A percentile compares a stretch with the other conserved stretches of the same genome.
Conservation (phyloP, 805 yeast genomes). For the Pichia eremophila region DNA sequence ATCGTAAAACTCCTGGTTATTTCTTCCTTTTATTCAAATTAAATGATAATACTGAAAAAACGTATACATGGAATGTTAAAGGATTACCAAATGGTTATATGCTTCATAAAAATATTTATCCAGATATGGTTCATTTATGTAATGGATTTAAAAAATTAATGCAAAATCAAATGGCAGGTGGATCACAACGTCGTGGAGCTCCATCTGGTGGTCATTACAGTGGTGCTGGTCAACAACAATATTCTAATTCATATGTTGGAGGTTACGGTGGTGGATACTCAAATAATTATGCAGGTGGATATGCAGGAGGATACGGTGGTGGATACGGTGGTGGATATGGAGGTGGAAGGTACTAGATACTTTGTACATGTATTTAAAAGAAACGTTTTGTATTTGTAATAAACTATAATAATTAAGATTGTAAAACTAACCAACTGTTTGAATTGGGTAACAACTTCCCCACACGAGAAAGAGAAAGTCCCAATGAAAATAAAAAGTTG, state of each 20-base stretch:
- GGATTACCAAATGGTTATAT: slow-evolving; percentile 83
- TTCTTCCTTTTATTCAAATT: slow-evolving; percentile 81
- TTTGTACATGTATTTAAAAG: neutral
- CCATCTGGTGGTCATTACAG: neutral
- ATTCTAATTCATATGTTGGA: neutral
- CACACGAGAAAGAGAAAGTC: no score
- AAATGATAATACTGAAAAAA: slow-evolving; percentile 48
- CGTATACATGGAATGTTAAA: slow-evolving; percentile 83
- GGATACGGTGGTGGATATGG: slow-evolving; percentile 8
- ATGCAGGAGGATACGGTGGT: slow-evolving; percentile 6
- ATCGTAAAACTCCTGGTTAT: slow-evolving; percentile 91
- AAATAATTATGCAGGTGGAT: slow-evolving; percentile 6
- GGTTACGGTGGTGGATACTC: slow-evolving; percentile 6
- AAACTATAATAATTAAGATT: neutral
- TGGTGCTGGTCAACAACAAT: neutral
- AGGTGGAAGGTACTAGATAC: slow-evolving; percentile 1
- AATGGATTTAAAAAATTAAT: slow-evolving; percentile 78
- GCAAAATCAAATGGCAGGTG: slow-evolving; percentile 20
- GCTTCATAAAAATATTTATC: slow-evolving; percentile 70
- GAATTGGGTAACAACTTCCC: neutral
- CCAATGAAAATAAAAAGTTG: no score
- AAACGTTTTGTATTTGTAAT: neutral
- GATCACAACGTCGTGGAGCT: slow-evolving; percentile 7
- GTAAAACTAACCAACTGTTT: neutral
- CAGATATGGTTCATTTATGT: slow-evolving; percentile 81